Evolutionary conservation across 1,284 basidiomycete genomes (phyloP).

Genomic region (Ganoderma lingzhi): DNA sequence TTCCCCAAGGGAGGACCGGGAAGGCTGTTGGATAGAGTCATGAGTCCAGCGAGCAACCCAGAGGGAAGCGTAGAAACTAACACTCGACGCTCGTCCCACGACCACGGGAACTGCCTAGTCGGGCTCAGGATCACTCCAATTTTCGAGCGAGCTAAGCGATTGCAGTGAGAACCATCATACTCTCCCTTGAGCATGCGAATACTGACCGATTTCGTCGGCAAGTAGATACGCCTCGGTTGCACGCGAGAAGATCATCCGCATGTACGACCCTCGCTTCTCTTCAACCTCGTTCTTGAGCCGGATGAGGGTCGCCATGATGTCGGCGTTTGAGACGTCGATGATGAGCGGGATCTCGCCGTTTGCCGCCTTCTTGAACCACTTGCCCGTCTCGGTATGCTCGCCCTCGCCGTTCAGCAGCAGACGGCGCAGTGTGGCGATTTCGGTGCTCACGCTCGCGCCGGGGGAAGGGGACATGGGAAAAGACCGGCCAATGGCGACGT

Average conservation of each 20-base stretch:
- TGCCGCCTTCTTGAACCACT: slow-evolving; percentile 65
- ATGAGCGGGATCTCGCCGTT: slow-evolving; percentile 57
- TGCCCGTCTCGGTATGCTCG: slow-evolving; percentile 44
- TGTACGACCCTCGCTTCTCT: slow-evolving; percentile 56
- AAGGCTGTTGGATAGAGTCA: slow-evolving; percentile 41
- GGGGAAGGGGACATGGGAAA: slow-evolving; percentile 43
- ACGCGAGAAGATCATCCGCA: slow-evolving; percentile 75
- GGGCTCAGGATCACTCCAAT: slow-evolving; percentile 63
- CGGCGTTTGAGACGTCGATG: slow-evolving; percentile 47
- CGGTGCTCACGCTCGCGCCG: slow-evolving; percentile 54
- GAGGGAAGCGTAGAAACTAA: slow-evolving; percentile 32
- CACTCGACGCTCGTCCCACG: slow-evolving; percentile 59
- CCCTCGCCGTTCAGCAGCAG: slow-evolving; percentile 58
- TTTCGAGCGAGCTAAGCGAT: slow-evolving; percentile 46
- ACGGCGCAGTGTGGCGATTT: slow-evolving; percentile 60
- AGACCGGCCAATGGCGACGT: slow-evolving; percentile 65
- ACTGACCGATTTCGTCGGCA: slow-evolving; percentile 68
- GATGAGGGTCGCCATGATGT: slow-evolving; percentile 80
- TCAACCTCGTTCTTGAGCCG: slow-evolving; percentile 80
- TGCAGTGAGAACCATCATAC: slow-evolving; percentile 21
- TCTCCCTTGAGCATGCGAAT: neutral
- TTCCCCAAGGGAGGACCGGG: slow-evolving; percentile 62
- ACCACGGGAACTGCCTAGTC: slow-evolving; percentile 56
- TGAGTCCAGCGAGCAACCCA: neutral
- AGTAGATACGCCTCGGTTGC: slow-evolving; percentile 80